A percentile compares a stretch with the other conserved stretches of the same genome.
phyloP scores from a whole-genome alignment of 257 asterid genomes.

The Leonotis leonurus region DNA sequence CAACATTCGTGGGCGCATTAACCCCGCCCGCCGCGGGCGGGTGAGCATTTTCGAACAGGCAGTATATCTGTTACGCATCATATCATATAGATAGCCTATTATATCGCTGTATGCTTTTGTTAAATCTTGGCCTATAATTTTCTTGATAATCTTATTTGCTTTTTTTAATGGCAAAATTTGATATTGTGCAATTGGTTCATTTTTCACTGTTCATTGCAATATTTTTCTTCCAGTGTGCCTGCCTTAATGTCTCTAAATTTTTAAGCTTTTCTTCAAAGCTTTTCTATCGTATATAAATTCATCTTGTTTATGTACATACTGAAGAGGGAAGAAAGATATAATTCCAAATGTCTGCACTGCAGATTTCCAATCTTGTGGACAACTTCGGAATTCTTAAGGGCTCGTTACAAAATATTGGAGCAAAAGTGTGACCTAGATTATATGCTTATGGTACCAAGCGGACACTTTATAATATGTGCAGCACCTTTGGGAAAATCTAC shows the following conservation, averaged over 20 bases:
- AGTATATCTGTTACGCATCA: neutral
- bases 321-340: slow-evolving; percentile 8
- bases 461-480: slow-evolving; percentile 1
- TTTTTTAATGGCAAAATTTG: neutral
- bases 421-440: slow-evolving; percentile 1
- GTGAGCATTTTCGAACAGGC: no score
- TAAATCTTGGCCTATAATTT: neutral
- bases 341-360: slow-evolving; percentile 11
- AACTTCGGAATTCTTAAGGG: slow-evolving; percentile 1
- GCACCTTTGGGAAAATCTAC: neutral
- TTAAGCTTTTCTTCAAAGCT: slow-evolving; percentile 10
- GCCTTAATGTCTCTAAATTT: slow-evolving; percentile 1
- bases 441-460: slow-evolving; percentile 10
- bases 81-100: neutral
- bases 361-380: slow-evolving; percentile 8
- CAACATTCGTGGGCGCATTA: no score
- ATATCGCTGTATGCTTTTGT: neutral
- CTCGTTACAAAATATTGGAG: neutral
- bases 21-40: no score
- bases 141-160: neutral
- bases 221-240: neutral
- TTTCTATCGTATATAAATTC: neutral
- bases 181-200: neutral
- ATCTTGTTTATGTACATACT: slow-evolving; percentile 7
- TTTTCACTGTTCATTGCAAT: neutral